phyloP scores from a whole-genome alignment of 2,329 filamentous ascomycete genomes.

The Juglanconis oblonga region DNA sequence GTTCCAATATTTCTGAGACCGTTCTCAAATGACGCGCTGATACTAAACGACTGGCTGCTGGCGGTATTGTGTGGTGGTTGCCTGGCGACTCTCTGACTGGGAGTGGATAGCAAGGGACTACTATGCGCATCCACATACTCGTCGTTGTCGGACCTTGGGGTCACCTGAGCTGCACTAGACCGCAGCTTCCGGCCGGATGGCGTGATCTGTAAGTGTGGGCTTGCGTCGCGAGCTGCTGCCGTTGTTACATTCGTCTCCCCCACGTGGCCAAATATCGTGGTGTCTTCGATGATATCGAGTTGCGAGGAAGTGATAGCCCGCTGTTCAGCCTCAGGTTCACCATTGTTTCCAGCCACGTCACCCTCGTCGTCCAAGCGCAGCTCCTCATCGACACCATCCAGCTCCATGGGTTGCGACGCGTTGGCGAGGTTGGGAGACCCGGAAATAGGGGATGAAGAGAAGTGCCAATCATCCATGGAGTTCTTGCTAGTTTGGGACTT shows the following conservation, averaged over 20 bases:
- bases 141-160: constrained; percentile 43
- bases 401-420: constrained; percentile 22
- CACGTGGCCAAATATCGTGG: not conserved
- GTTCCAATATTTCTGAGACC: constrained; percentile 8
- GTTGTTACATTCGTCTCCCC: not conserved
- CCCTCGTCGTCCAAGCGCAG: constrained; percentile 19
- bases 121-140: constrained; percentile 48
- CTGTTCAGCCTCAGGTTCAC: not conserved
- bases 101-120: constrained; percentile 35
- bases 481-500: constrained; percentile 43
- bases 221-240: not conserved
- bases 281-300: constrained; percentile 8
- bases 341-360: not conserved
- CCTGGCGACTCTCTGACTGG: constrained; percentile 24
- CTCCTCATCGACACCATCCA: constrained; percentile 21
- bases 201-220: not conserved
- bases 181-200: constrained; percentile 7
- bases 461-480: constrained; percentile 47
- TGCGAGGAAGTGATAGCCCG: not conserved
- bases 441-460: constrained; percentile 53
- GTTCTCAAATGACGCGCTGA: constrained; percentile 32
- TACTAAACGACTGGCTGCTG: constrained; percentile 33
- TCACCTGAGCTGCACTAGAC: constrained; percentile 28
- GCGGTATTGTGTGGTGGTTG: not conserved
- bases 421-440: constrained; percentile 44